Evolutionary conservation across 495 filamentous ascomycete genomes (phyloP).

Genomic region (Bombardia bombarda): DNA sequence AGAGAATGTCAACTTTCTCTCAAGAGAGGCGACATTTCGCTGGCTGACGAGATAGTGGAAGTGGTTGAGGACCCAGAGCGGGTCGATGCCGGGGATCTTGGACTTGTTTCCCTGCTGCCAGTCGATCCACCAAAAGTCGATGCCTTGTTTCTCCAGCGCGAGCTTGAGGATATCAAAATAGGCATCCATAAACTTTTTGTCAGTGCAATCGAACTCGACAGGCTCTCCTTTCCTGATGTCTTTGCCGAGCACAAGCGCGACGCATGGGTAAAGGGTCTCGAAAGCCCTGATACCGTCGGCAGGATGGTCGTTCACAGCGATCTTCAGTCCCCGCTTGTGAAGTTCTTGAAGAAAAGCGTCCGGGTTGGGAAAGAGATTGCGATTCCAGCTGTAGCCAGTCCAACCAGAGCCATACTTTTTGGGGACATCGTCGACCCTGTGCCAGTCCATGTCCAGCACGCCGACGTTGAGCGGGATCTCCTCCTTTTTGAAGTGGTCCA

Average conservation of each 20-base stretch:
- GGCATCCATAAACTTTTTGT: conserved; percentile 45
- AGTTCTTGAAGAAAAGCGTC: conserved; percentile 33
- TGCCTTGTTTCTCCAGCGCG: conserved; percentile 38
- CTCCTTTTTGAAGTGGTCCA: conserved; percentile 39
- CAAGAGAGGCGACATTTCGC: conserved; percentile 17
- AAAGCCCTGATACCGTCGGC: conserved; percentile 42
- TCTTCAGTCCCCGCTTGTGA: conserved; percentile 34
- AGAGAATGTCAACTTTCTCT: conserved; percentile 35
- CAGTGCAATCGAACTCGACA: conserved; percentile 46
- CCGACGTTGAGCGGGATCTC: conserved; percentile 47
- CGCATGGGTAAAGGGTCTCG: conserved; percentile 45
- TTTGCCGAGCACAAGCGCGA: conserved; percentile 39
- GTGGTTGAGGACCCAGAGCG: conserved; percentile 56
- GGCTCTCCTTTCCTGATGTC: conserved; percentile 37
- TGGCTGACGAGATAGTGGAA: conserved; percentile 47
- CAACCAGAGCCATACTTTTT: conserved; percentile 36
- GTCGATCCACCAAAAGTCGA: conserved; percentile 57
- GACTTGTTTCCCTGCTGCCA: conserved; percentile 53
- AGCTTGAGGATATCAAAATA: conserved; percentile 50
- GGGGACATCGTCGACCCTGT: conserved; percentile 33
- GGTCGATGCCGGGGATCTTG: conserved; percentile 47
- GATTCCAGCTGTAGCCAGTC: conserved; percentile 58
- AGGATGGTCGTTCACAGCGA: conserved; percentile 51
- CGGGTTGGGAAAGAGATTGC: conserved; percentile 46
- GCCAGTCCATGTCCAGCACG: conserved; percentile 59